Conservation (phyloP, 257 asterid species). For the Rauvolfia tetraphylla region DNA sequence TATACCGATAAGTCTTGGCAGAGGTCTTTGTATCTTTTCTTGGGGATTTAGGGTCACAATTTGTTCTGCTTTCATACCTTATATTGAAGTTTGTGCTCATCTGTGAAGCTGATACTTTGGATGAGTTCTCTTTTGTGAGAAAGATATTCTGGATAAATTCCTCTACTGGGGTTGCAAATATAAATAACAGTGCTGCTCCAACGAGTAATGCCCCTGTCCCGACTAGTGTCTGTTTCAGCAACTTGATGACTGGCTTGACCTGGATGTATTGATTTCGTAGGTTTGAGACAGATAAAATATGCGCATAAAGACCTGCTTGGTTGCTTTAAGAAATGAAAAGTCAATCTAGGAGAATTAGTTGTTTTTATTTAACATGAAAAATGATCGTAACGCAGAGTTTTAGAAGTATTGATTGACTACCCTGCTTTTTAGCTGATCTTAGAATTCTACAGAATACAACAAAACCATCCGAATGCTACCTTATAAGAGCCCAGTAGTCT, state of each 20-base stretch:
- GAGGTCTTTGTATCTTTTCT: neutral
- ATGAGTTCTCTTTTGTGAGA: conserved; percentile 32
- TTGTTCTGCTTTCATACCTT: conserved; percentile 38
- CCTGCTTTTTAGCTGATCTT: neutral
- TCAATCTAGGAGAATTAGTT: neutral
- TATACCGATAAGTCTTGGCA: neutral
- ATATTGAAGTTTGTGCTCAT: conserved; percentile 39
- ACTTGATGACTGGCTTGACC: conserved; percentile 86
- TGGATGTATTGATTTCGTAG: conserved; percentile 27
- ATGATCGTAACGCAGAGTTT: neutral
- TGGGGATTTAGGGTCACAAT: neutral
- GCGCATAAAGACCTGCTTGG: neutral
- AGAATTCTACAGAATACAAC: conserved; percentile 10
- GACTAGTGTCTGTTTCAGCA: conserved; percentile 86
- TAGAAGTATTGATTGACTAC: neutral
- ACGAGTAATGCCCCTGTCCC: conserved; percentile 85
- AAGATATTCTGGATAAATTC: conserved; percentile 50
- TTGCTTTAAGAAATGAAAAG: conserved; percentile 2
- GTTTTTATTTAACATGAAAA: neutral
- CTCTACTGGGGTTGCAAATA: conserved; percentile 78
- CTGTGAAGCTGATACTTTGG: conserved; percentile 45
- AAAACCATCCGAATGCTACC: conserved; percentile 39
- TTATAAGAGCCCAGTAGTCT: conserved; percentile 76
- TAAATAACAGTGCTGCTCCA: conserved; percentile 57
- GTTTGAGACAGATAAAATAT: neutral